Evolutionary conservation across 1,284 basidiomycete species (phyloP), one percentile per base, ranked within the genome.

Genomic region (Chalciporus sp.): DNA sequence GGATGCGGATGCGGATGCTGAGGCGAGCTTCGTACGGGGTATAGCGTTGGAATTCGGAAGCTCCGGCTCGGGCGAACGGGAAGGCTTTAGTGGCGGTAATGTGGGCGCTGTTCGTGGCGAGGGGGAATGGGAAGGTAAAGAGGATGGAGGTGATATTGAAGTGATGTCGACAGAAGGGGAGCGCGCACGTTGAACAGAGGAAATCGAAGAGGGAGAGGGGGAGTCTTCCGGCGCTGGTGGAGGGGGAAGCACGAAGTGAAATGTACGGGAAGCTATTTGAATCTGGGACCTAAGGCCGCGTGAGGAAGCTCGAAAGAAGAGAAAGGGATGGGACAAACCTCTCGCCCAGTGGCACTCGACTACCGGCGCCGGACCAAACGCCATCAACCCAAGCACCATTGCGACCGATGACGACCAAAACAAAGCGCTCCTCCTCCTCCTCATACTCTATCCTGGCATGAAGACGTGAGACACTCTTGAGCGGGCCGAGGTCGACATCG

Each of bases 311-410:
- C 35, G 26, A 44, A 55, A 42, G 49, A 42, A 42, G 51, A 26
- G 8, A 19, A 7, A 14, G 28, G 23, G 59, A 56, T 26, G 51
- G 52, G 29, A 76, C 84, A 53, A 56, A 94, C 94, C 92, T 83
- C 71, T 93, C 90, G 45, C 85, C 79, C 33, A 98, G 77, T 29
- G 90, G 83, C 23, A 95, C 91, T 56, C 89, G 84, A 56, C 90
- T 89, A 16, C 94, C 93, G 67, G 90, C 90, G 17, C 90, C 90
- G 55, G 88, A 90, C 90, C 95, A 99, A 12, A 94, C 85, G 45
- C 95, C 95, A 63, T 99, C 96, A 2, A 99, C 94, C 87, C 95
- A 98, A 9, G 95, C 95, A 11, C 97, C 97, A 66, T 99, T 99
- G 54, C 96, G 80, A 11, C 97, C 97, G 33, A 93, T 81, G 37